These are phyloP conservation scores for Gaeumannomyces sp. DNA, from an alignment of 2,329 filamentous ascomycete species.

Conservation along the genomic window DNA sequence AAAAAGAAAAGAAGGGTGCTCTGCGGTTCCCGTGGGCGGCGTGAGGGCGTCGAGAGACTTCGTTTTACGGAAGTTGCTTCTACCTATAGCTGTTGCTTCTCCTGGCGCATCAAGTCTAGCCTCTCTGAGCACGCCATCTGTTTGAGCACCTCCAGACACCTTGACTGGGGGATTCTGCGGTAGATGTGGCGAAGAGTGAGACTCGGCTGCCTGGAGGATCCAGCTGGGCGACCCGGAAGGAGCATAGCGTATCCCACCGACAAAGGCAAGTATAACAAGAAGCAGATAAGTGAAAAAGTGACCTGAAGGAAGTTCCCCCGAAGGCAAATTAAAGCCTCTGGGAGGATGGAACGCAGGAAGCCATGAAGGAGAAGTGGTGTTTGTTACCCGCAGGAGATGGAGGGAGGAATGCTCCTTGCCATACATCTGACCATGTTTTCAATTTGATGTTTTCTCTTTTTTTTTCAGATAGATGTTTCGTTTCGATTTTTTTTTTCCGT, in stretches of 20 bases:
- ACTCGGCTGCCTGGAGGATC: background rate
- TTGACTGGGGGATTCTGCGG: background rate
- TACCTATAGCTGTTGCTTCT: background rate
- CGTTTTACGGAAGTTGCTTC: background rate
- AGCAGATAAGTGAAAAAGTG: background rate
- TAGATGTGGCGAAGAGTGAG: too few relatives aligned
- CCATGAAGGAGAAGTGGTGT: background rate
- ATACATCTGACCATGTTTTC: background rate
- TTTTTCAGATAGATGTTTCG: background rate
- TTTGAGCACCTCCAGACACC: too few relatives aligned
- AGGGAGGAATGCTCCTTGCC: background rate
- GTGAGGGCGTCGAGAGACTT: background rate
- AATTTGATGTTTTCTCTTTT: background rate
- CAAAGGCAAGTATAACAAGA: background rate
- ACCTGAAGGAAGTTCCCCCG: background rate
- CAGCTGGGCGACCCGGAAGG: background rate
- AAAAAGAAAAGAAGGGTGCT: too few relatives aligned
- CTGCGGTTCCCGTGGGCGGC: too few relatives aligned
- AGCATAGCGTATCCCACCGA: background rate
- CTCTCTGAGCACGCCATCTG: background rate
- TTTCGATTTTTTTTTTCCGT: conserved; percentile 1
- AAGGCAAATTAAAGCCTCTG: background rate
- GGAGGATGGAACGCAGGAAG: background rate
- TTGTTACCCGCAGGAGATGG: background rate
- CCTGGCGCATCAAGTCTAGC: background rate